Base-by-base conservation (phyloP, 1,139 yeast genomes). In the Debaryomyces fabryi region DNA sequence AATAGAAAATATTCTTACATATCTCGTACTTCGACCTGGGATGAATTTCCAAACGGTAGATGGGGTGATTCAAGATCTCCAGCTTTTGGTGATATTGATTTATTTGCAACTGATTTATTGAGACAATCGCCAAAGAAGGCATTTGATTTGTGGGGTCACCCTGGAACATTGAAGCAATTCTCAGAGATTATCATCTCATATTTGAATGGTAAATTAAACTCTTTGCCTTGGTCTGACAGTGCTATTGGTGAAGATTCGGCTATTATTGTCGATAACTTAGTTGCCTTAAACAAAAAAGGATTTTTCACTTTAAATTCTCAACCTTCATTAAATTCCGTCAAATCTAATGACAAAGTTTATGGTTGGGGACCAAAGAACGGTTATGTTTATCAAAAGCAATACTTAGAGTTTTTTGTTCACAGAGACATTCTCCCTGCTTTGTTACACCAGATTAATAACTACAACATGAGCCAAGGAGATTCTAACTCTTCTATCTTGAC, bases 311-410 rank as follows among this genome's bases (percentile, higher is more conserved):
- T 92, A 65, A 93, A 92, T 69, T 92, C 97, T 6, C 99, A 93
- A 69, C 97, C 98, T n/a, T 85, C 93, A 38, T 83, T 92, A 46
- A 89, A 91, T 64, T 96, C 97, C 5, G 77, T 81, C 25, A 76
- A 74, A 50, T 90, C 97, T 16, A 76, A 78, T 45, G 89, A 92
- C 64, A 76, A 82, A 23, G 71, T 83, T 12, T 84, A 82, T 58
- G 99, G 99, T 7, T 93, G 99, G 99, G 99, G 99, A 29, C 99
- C 99, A 37, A 76, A 79, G 52, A 84, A 88, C 63, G 98, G 98
- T 4, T 87, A 84, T 62, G 96, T 92, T 46, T 92, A 88, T 70
- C 98, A 93, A 68, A 92, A 92, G 66, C 96, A 93, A 59, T 92
- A 90, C 64, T 72, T 92, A 54, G 99, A 92, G 65, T 83, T 92